These are phyloP conservation scores for Candida anglica DNA, from an alignment of 805 yeast genomes.

Conservation along the genomic window DNA sequence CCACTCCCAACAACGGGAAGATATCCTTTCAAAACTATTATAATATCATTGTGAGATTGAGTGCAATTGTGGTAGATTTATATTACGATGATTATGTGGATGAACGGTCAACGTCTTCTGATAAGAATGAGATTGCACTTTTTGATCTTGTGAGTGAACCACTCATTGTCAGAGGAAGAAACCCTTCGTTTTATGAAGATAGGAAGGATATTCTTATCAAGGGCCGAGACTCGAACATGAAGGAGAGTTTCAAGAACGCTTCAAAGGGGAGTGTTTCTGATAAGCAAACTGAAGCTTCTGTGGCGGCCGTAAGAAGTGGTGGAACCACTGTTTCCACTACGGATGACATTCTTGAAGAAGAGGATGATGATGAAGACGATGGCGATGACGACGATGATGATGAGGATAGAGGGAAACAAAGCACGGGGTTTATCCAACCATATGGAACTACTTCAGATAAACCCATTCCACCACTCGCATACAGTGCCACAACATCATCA, in stretches of 20 bases:
- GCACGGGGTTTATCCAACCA: conserved; percentile 3
- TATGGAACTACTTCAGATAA: conserved; percentile 1
- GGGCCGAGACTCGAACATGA: conserved; percentile 15
- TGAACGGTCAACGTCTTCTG: conserved; percentile 10
- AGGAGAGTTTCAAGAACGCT: conserved; percentile 13
- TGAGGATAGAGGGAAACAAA: background rate
- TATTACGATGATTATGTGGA: conserved; percentile 35
- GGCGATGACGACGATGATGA: conserved; percentile 8
- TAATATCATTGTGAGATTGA: conserved; percentile 30
- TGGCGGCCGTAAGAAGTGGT: background rate
- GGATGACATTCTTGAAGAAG: background rate
- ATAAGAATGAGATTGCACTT: conserved; percentile 26
- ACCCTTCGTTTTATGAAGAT: conserved; percentile 57
- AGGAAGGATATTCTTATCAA: conserved; percentile 45
- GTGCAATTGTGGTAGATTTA: conserved; percentile 34
- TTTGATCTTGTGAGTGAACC: conserved; percentile 37
- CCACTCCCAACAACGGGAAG: conserved; percentile 52
- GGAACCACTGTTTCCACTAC: background rate
- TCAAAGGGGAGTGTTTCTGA: background rate
- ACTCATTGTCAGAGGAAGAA: conserved; percentile 56
- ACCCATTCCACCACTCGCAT: conserved; percentile 6
- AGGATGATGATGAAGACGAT: conserved; percentile 2
- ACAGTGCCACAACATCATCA: conserved; percentile 5
- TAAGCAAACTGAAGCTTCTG: conserved; percentile 1
- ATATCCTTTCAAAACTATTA: conserved; percentile 43